Evolutionary conservation across 176 grass and related monocot genomes (phyloP).

Genomic region (Miscanthus lutarioriparius): DNA sequence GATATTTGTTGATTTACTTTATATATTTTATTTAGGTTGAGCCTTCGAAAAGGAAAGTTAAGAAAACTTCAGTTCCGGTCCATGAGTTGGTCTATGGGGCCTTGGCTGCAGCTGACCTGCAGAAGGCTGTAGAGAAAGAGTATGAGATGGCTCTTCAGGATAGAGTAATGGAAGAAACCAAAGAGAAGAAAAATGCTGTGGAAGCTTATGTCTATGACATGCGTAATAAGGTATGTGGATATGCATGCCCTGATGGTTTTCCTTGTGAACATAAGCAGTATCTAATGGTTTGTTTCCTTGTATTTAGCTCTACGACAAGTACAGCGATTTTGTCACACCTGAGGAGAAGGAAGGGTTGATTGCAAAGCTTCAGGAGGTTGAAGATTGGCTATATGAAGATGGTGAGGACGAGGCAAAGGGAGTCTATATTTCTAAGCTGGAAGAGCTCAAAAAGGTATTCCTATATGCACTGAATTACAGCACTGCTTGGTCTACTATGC

Average conservation of each 20-base stretch:
- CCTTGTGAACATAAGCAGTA: background rate
- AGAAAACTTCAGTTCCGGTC: slow-evolving; percentile 78
- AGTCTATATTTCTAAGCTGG: slow-evolving; percentile 90
- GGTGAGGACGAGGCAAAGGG: slow-evolving; percentile 98
- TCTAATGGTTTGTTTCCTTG: slow-evolving; percentile 38
- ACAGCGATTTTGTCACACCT: slow-evolving; percentile 60
- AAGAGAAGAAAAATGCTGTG: slow-evolving; percentile 96
- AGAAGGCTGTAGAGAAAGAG: slow-evolving; percentile 87
- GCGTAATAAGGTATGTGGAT: slow-evolving; percentile 75
- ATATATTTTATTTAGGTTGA: slow-evolving; percentile 57
- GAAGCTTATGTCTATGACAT: slow-evolving; percentile 99
- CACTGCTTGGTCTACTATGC: background rate
- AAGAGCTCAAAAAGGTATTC: slow-evolving; percentile 78
- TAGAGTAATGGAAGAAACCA: slow-evolving; percentile 97
- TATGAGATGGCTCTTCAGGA: slow-evolving; percentile 99
- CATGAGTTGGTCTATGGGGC: slow-evolving; percentile 75
- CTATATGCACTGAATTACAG: background rate
- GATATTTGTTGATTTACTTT: background rate
- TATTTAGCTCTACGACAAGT: slow-evolving; percentile 78
- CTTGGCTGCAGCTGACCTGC: slow-evolving; percentile 55
- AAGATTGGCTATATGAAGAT: slow-evolving; percentile 99
- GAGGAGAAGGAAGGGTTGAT: slow-evolving; percentile 76
- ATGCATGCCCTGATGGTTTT: background rate
- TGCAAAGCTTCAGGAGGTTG: slow-evolving; percentile 78
- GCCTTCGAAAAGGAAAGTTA: slow-evolving; percentile 82